Base-by-base conservation (phyloP, 805 yeast species). In the Candida nonsorbophila region DNA sequence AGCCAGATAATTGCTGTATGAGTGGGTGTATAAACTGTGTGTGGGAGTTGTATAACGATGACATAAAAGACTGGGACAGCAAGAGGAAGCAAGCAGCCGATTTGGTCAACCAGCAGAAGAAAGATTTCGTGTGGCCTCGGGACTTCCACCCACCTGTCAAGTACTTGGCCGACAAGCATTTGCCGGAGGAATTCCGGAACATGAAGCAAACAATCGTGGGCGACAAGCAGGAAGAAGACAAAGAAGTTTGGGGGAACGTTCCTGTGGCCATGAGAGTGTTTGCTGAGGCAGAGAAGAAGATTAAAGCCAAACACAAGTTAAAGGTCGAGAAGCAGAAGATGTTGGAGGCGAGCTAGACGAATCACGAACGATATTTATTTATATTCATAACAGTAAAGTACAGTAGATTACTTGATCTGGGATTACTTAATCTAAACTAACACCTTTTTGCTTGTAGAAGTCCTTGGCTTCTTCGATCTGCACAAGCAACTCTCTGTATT, bases 1-100 rank as follows among this genome's bases (percentile, higher is more conserved):
- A 85, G 43, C 97, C 97, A 2, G 95, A 88, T 44, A 87, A 90
- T 53, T 90, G 98, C 54, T 90, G 98, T 55, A 87, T 87, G 95
- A 79, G 92, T 34, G 98, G 98, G 1, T 90, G 98, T 55, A 78
- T 85, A 17, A 87, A 90, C 55, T 90, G 98, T 55, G 97, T 90
- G 2, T 92, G 97, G 97, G 96, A 88, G 45, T 60, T 84, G 31
- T 90, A 76, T 51, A 79, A 82, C 41, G 97, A 90, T 30, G 97
- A 92, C 51, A 47, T 88, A 28, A 79, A 76, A 38, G 85, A 85
- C 19, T 92, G 96, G 95, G 75, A 77, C 45, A 49, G 38, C 1
- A 56, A 65, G 45, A 62, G 94, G 12, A 57, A 55, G 21, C 51
- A 65, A 32, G 96, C 95, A 0, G 82, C 69, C 0, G 25, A 41